phyloP scores from a whole-genome alignment of 352 stramenopile genomes.

The Pythium utonaiense region DNA sequence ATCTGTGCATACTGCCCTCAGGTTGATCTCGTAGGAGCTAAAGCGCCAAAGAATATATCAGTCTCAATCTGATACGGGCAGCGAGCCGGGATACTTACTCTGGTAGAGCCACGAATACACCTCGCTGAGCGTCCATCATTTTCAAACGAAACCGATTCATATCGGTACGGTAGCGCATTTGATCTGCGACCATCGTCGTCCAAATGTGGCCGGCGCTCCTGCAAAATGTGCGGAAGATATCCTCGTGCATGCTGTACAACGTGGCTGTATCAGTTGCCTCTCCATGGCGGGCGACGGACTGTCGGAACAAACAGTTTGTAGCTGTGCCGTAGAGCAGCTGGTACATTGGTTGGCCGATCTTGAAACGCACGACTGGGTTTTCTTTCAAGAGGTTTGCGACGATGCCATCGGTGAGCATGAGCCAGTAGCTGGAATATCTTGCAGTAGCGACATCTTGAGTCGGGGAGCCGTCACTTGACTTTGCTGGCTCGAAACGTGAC shows the following conservation, averaged over 20 bases:
- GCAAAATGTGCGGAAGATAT: constrained; percentile 68
- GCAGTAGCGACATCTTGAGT: not conserved
- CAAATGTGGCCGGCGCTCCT: constrained; percentile 40
- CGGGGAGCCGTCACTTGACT: not conserved
- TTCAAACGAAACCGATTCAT: constrained; percentile 46
- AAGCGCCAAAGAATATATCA: constrained; percentile 6
- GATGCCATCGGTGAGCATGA: constrained; percentile 65
- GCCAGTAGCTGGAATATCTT: constrained; percentile 61
- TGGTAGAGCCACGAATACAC: constrained; percentile 64
- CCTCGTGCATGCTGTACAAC: constrained; percentile 61
- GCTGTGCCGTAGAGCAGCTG: constrained; percentile 42
- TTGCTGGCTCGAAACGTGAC: not conserved
- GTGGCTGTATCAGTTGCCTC: constrained; percentile 24
- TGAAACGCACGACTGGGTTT: constrained; percentile 36
- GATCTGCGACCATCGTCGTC: constrained; percentile 21
- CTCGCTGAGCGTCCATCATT: constrained; percentile 51
- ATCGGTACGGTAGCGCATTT: constrained; percentile 15
- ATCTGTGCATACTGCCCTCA: constrained; percentile 43
- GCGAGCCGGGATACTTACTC: constrained; percentile 38
- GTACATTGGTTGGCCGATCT: constrained; percentile 50
- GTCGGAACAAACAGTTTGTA: constrained; percentile 36
- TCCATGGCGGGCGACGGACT: constrained; percentile 20
- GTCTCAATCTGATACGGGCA: not conserved
- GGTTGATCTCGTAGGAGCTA: constrained; percentile 74
- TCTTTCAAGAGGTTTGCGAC: constrained; percentile 50